phyloP scores from a whole-genome alignment of 352 stramenopile genomes.

The Pythium aristosporum region DNA sequence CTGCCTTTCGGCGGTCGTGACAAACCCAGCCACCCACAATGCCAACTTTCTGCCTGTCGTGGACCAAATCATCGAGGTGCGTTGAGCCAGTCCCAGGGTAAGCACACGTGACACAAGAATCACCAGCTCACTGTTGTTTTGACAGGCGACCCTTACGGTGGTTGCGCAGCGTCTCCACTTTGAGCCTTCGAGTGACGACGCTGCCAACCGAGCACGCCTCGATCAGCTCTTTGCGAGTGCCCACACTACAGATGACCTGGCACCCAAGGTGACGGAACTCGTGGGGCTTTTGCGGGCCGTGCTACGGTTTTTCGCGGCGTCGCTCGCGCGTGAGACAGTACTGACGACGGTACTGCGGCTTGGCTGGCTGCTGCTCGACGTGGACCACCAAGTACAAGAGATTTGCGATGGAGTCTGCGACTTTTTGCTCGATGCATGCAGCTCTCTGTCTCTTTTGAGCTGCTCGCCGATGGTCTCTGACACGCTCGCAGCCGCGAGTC shows the following conservation, averaged over 20 bases:
- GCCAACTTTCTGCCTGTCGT: conserved; percentile 5
- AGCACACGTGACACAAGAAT: background rate
- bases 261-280: conserved; percentile 53
- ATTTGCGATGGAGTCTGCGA: conserved; percentile 67
- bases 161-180: conserved; percentile 52
- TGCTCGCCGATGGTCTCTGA: conserved; percentile 3
- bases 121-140: background rate
- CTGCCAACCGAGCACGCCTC: conserved; percentile 28
- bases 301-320: conserved; percentile 43
- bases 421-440: conserved; percentile 48
- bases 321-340: conserved; percentile 21
- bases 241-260: conserved; percentile 37
- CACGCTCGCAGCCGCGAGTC: conserved; percentile 3
- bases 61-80: conserved; percentile 19
- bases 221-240: conserved; percentile 36
- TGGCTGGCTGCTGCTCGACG: conserved; percentile 45
- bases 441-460: conserved; percentile 6
- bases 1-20: conserved; percentile 18
- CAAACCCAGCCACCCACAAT: conserved; percentile 9
- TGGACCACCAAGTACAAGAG: conserved; percentile 67
- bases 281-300: conserved; percentile 42
- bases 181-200: conserved; percentile 18
- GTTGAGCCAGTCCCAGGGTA: background rate
- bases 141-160: conserved; percentile 20
- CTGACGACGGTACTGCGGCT: conserved; percentile 44